These are phyloP conservation scores for Clathrospora elynae DNA, from an alignment of 2,329 filamentous ascomycete genomes.

Conservation along the genomic window DNA sequence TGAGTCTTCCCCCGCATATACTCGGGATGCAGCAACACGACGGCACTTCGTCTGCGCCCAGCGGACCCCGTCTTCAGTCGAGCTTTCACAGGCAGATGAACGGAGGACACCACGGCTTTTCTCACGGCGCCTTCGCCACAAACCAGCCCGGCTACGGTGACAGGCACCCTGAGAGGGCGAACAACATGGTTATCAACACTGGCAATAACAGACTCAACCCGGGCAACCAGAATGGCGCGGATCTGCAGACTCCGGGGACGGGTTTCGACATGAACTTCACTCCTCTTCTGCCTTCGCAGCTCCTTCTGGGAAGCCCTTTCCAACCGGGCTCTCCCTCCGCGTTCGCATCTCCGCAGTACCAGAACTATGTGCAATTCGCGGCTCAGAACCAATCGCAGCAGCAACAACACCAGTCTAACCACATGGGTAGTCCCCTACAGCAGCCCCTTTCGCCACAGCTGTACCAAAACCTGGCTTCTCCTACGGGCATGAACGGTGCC, in stretches of 20 bases:
- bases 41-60: constrained; percentile 64
- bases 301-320: constrained; percentile 94
- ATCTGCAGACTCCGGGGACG: constrained; percentile 84
- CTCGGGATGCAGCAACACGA: constrained; percentile 92
- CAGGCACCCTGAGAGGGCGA: constrained; percentile 79
- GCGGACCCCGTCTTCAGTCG: constrained; percentile 62
- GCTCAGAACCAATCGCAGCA: constrained; percentile 62
- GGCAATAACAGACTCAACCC: constrained; percentile 66
- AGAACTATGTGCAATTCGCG: constrained; percentile 74
- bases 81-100: constrained; percentile 72
- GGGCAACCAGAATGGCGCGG: constrained; percentile 64
- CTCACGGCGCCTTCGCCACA: constrained; percentile 87
- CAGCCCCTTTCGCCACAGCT: constrained; percentile 75
- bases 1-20: constrained; percentile 81
- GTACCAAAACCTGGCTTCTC: constrained; percentile 84
- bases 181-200: constrained; percentile 93
- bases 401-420: constrained; percentile 64
- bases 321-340: constrained; percentile 90
- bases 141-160: constrained; percentile 84
- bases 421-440: constrained; percentile 73
- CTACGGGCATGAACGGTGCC: constrained; percentile 78
- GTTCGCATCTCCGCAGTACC: constrained; percentile 90
- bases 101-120: constrained; percentile 82
- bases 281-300: constrained; percentile 88
- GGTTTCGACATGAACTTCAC: constrained; percentile 99